These are phyloP conservation scores for Venturia effusa DNA, from an alignment of 2,329 filamentous ascomycete genomes.

Conservation along the genomic window DNA sequence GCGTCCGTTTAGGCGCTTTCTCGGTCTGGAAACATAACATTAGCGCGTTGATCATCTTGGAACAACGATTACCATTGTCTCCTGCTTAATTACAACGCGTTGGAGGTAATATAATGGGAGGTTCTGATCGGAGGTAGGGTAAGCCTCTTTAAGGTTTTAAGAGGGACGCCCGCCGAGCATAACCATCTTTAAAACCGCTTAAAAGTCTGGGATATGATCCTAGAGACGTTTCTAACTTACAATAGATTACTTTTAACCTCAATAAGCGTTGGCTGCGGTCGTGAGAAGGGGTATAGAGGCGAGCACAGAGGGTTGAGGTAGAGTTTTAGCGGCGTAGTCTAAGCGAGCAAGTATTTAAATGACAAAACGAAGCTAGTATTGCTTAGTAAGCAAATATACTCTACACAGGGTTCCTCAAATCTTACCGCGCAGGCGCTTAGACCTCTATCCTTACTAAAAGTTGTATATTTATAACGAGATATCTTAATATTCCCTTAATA, in stretches of 20 bases:
- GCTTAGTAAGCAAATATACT: neutral
- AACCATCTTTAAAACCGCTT: neutral
- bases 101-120: neutral
- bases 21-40: neutral
- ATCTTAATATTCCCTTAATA: too few species aligned
- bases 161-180: neutral
- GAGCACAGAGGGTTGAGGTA: neutral
- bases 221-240: neutral
- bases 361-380: neutral
- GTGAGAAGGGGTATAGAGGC: neutral
- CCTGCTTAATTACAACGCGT: neutral
- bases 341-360: neutral
- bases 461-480: too few species aligned
- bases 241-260: neutral
- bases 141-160: neutral
- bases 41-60: neutral
- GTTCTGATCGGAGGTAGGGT: neutral
- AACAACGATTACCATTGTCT: neutral
- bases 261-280: neutral
- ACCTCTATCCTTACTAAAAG: too few species aligned
- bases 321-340: neutral
- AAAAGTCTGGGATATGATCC: neutral
- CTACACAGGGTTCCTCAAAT: neutral
- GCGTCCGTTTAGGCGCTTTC: neutral
- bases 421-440: too few species aligned